These are phyloP conservation scores for Pichia cephalocereana DNA, from an alignment of 805 yeast species.

Conservation along the genomic window DNA sequence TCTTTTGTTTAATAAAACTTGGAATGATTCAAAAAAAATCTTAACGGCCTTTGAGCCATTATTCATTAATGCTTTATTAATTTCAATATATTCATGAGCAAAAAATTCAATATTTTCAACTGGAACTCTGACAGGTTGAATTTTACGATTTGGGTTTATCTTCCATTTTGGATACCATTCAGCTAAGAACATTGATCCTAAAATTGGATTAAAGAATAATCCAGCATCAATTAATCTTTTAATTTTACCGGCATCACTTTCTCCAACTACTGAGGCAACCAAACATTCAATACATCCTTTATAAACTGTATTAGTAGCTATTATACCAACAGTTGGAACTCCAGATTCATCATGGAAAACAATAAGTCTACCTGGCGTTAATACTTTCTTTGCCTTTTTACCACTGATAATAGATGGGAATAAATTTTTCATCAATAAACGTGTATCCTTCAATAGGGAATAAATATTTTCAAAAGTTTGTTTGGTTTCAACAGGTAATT, in stretches of 20 bases:
- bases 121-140: constrained; percentile 29
- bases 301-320: background rate
- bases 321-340: constrained; percentile 1
- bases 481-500: constrained; percentile 30
- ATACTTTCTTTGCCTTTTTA: constrained; percentile 37
- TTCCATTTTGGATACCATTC: constrained; percentile 29
- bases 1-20: constrained; percentile 16
- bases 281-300: constrained; percentile 10
- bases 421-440: background rate
- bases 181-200: constrained; percentile 25
- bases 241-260: background rate
- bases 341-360: constrained; percentile 43
- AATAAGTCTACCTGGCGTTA: constrained; percentile 49
- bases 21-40: background rate
- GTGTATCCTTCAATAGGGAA: constrained; percentile 20
- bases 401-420: constrained; percentile 32
- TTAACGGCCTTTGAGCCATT: background rate
- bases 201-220: constrained; percentile 18
- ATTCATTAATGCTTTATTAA: constrained; percentile 2
- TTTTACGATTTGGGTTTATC: background rate
- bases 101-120: constrained; percentile 35
- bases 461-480: constrained; percentile 36
- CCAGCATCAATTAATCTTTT: constrained; percentile 10
- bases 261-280: constrained; percentile 25
- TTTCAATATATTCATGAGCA: constrained; percentile 27